Percentiles rank a stretch among this genome's conserved stretches.
Evolutionary conservation across 1,284 basidiomycete species (phyloP).

Genomic region (Ganoderma boninense): DNA sequence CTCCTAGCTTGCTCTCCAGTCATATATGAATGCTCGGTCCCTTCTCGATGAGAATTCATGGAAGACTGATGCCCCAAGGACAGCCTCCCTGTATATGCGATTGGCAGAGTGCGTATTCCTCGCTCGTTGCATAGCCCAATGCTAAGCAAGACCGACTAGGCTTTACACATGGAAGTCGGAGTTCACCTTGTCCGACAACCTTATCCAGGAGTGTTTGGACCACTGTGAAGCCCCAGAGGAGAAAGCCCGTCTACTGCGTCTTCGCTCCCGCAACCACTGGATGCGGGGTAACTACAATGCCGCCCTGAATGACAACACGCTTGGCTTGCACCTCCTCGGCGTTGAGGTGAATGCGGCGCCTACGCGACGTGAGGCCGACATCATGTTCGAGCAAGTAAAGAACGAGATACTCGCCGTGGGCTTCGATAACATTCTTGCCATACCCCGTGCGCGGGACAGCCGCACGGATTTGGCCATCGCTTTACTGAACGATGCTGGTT

Average conservation of each 20-base stretch:
- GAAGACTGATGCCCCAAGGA: constrained; percentile 55
- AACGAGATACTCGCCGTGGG: constrained; percentile 74
- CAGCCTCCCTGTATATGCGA: constrained; percentile 60
- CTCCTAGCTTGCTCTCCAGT: constrained; percentile 66
- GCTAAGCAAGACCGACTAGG: constrained; percentile 41
- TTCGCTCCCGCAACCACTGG: constrained; percentile 70
- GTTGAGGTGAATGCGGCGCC: constrained; percentile 65
- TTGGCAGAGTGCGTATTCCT: constrained; percentile 64
- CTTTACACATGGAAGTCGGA: constrained; percentile 73
- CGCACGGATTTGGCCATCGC: constrained; percentile 68
- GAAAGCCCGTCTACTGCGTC: constrained; percentile 61
- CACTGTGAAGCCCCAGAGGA: constrained; percentile 60
- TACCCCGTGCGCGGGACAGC: constrained; percentile 65
- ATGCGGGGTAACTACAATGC: constrained; percentile 61
- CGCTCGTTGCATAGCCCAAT: background rate
- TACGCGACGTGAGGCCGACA: constrained; percentile 59
- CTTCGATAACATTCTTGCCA: constrained; percentile 68
- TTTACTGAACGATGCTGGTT: constrained; percentile 73
- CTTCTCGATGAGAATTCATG: constrained; percentile 64
- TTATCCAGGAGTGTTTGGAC: constrained; percentile 60
- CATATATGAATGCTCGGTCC: constrained; percentile 63
- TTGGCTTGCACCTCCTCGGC: constrained; percentile 68
- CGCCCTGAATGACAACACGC: constrained; percentile 65
- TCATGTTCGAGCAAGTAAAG: constrained; percentile 73
- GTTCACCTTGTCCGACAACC: constrained; percentile 56